Base-by-base conservation (phyloP, 495 filamentous ascomycete species). In the Cairneyella variabilis region DNA sequence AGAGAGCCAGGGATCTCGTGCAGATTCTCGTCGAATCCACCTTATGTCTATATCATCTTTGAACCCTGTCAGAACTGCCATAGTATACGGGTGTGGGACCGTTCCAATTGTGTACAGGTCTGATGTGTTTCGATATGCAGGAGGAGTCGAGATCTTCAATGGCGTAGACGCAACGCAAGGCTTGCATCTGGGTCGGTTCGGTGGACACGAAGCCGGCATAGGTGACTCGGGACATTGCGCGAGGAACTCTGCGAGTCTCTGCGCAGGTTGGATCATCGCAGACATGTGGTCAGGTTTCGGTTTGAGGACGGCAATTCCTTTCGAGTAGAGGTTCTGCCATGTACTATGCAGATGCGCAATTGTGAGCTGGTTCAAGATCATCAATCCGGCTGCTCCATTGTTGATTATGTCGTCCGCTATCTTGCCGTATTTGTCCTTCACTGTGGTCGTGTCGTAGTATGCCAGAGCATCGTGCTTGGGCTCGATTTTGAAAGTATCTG, bases 31-130 rank as follows among this genome's bases (percentile, higher is more conserved):
- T 37, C 91, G 85, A 45, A 97, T 78, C 66, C 83, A 89, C 10
- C 76, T 69, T 1, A 82, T 72, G 44, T 82, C 79, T 25, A 90
- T 67, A 2, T 79, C 71, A 1, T 79, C 72, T 3, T 69, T 65
- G 4, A 70, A 65, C 45, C 71, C 64, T 40, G 64, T 54, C 3
- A 98, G 71, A 16, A 80, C 77, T 41, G 83, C 73, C 9, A 90
- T 70, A 9, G 91, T 96, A 69, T 88, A 95, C 0, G 93, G 93
- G 60, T 98, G 93, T 0, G 93, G 92, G 5, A 97, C 83, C 7
- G 82, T 86, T 59, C 84, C 90, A 58, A 97, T 89, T 16, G 85
- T 89, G 71, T 89, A 97, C 12, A 83, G 60, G 8, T 71, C 72
- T 1, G 82, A 76, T 9, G 74, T 78, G 62, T 90, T 87, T 32